A percentile compares a stretch with the other conserved stretches of the same genome.
These are phyloP conservation scores for Blastobotrys malaysiensis DNA, from an alignment of 1,139 yeast genomes.

Conservation along the genomic window DNA sequence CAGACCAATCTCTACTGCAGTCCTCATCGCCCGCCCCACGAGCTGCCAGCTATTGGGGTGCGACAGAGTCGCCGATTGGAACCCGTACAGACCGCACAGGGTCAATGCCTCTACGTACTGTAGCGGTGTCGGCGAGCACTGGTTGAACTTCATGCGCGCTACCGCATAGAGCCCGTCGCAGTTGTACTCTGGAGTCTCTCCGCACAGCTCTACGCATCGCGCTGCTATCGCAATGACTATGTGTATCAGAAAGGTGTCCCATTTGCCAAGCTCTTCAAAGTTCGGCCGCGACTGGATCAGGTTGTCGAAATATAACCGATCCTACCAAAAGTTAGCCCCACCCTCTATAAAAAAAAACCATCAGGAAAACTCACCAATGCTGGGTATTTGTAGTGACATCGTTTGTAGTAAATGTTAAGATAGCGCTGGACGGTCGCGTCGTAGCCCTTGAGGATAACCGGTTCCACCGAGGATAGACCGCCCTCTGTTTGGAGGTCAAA, in stretches of 20 bases:
- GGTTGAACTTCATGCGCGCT: not conserved
- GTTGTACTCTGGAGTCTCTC: not conserved
- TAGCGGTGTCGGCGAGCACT: not conserved
- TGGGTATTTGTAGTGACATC: slow-evolving; percentile 10
- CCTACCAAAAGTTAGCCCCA: not conserved
- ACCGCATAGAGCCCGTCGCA: not conserved
- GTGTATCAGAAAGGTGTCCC: slow-evolving; percentile 13
- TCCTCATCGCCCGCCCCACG: slow-evolving; percentile 18
- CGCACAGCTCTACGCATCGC: slow-evolving; percentile 13
- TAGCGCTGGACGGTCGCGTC: not conserved
- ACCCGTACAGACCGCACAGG: not conserved
- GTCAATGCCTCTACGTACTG: not conserved
- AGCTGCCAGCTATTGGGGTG: slow-evolving; percentile 18
- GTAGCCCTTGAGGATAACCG: not conserved
- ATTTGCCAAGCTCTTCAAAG: slow-evolving; percentile 6
- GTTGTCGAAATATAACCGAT: slow-evolving; percentile 4
- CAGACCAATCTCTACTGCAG: slow-evolving; percentile 20
- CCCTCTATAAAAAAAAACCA: not conserved
- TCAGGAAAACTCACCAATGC: slow-evolving; percentile 6
- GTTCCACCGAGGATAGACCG: not conserved
- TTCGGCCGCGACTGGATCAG: not conserved
- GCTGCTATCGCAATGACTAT: slow-evolving; percentile 19
- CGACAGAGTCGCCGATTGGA: not conserved
- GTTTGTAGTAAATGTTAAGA: not conserved
- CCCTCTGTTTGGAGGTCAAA: not conserved